Conservation (phyloP, 2,329 filamentous ascomycete species). For the Harringtonia lauricola region DNA sequence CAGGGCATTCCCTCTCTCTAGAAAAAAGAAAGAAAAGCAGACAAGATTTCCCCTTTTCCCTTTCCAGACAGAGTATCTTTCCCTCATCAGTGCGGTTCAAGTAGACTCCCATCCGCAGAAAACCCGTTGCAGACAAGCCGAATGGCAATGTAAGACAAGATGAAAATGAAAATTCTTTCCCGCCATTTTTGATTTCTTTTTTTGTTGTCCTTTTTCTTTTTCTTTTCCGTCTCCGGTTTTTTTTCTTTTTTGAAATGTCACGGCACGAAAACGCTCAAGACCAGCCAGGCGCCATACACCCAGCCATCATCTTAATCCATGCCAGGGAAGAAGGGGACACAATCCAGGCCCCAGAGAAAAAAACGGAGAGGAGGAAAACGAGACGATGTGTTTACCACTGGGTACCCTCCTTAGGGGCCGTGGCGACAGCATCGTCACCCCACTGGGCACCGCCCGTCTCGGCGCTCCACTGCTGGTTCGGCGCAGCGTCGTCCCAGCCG, state of each 20-base stretch:
- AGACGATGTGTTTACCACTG: slow-evolving; percentile 33
- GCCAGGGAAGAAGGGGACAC: neutral
- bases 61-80: slow-evolving; percentile 74
- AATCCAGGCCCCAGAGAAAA: neutral
- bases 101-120: slow-evolving; percentile 26
- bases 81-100: slow-evolving; percentile 88
- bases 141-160: too few relatives aligned
- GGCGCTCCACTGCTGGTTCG: slow-evolving; percentile 58
- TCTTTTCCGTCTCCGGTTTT: neutral
- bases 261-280: too few relatives aligned
- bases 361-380: neutral
- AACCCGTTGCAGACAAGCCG: too few relatives aligned
- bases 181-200: slow-evolving; percentile 6
- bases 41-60: neutral
- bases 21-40: neutral
- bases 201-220: neutral
- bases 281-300: neutral
- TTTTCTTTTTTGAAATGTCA: neutral
- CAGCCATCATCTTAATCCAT: neutral
- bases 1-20: slow-evolving; percentile 91
- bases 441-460: slow-evolving; percentile 46
- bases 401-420: slow-evolving; percentile 33
- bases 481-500: slow-evolving; percentile 49
- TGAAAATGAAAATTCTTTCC: slow-evolving; percentile 2
- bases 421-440: slow-evolving; percentile 26